phyloP scores from a whole-genome alignment of 2,329 filamentous ascomycete species.

The Ophiobolus disseminans region DNA sequence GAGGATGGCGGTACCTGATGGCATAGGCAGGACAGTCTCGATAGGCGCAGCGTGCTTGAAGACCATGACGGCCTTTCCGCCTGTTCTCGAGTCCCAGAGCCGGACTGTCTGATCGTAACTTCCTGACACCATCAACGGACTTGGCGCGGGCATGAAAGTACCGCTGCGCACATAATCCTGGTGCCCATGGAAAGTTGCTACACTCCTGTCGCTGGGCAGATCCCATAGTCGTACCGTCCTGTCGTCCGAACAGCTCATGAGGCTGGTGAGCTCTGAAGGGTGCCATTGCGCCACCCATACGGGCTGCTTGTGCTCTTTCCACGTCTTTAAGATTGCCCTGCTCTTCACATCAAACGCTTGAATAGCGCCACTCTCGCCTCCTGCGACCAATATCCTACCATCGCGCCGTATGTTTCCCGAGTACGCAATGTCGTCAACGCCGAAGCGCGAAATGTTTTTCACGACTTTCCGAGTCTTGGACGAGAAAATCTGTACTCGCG shows the following conservation, averaged over 20 bases:
- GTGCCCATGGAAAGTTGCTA: constrained; percentile 82
- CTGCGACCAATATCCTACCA: constrained; percentile 86
- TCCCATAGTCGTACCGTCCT: constrained; percentile 94
- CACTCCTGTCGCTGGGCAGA: constrained; percentile 78
- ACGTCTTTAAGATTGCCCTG: constrained; percentile 91
- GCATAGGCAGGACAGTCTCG: constrained; percentile 86
- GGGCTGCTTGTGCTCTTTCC: constrained; percentile 92
- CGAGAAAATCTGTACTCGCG: constrained; percentile 91
- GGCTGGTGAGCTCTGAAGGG: constrained; percentile 81
- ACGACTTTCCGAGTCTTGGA: constrained; percentile 88
- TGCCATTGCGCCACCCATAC: constrained; percentile 93
- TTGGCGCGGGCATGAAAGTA: constrained; percentile 79
- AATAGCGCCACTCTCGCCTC: constrained; percentile 88
- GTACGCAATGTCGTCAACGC: constrained; percentile 79
- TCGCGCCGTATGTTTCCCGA: constrained; percentile 88
- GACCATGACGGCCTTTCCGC: constrained; percentile 74
- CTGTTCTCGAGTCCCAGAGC: constrained; percentile 87
- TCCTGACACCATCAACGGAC: constrained; percentile 79
- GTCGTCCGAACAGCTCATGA: constrained; percentile 93
- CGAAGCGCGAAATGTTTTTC: constrained; percentile 92
- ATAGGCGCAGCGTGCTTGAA: constrained; percentile 94
- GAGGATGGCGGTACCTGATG: constrained; percentile 83
- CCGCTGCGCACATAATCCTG: constrained; percentile 90
- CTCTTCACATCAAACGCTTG: constrained; percentile 95
- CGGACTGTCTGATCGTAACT: constrained; percentile 94